Conservation (phyloP, 2,329 filamentous ascomycete species). For the Trichoderma sp. region DNA sequence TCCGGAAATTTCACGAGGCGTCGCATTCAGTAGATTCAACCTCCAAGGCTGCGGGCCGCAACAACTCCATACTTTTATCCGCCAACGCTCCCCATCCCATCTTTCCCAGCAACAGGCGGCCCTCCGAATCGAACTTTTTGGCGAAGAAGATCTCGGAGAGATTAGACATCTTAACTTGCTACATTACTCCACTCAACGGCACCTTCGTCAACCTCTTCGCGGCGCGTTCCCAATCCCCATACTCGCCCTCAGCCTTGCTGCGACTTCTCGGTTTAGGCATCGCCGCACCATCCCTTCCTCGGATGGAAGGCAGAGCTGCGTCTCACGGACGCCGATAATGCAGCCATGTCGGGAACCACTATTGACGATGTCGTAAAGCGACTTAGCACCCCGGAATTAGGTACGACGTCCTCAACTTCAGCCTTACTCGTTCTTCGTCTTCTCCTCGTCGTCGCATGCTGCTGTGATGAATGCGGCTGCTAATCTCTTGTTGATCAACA, state of each 20-base stretch:
- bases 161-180: neutral
- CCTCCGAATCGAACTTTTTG: neutral
- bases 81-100: conserved; percentile 26
- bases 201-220: neutral
- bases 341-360: conserved; percentile 62
- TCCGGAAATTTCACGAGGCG: conserved; percentile 47
- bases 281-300: conserved; percentile 35
- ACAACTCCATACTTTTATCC: neutral
- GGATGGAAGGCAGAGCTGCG: conserved; percentile 44
- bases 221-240: conserved; percentile 34
- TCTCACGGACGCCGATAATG: conserved; percentile 50
- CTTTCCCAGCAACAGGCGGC: neutral
- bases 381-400: conserved; percentile 59
- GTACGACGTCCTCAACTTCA: conserved; percentile 43
- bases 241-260: conserved; percentile 24
- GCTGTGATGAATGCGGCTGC: conserved; percentile 4
- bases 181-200: neutral
- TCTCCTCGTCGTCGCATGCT: conserved; percentile 34
- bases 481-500: conserved; percentile 43
- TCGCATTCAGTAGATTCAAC: conserved; percentile 20
- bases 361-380: conserved; percentile 68
- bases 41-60: conserved; percentile 28
- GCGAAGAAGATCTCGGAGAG: neutral
- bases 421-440: conserved; percentile 2
- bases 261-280: conserved; percentile 28